These are phyloP conservation scores for Wolfiporia cocos DNA, from an alignment of 1,284 basidiomycete species.

Conservation along the genomic window DNA sequence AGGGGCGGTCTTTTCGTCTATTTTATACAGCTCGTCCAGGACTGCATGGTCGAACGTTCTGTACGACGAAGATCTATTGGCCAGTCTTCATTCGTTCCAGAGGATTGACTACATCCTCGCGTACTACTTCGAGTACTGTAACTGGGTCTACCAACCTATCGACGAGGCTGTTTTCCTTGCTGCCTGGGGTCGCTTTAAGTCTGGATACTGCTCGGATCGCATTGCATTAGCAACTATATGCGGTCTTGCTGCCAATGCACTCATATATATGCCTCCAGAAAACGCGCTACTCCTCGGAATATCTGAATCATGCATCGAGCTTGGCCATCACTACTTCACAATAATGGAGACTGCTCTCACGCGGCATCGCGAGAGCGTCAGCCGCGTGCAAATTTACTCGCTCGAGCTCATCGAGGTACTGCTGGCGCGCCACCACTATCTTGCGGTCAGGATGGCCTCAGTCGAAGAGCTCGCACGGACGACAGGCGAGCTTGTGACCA, in stretches of 20 bases:
- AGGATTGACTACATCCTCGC: constrained; percentile 64
- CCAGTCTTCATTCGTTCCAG: constrained; percentile 53
- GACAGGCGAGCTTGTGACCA: constrained; percentile 62
- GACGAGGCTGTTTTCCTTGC: constrained; percentile 52
- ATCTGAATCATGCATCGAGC: constrained; percentile 46
- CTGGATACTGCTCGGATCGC: constrained; percentile 56
- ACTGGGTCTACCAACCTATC: constrained; percentile 77
- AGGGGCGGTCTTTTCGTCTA: constrained; percentile 2
- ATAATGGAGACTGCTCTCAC: constrained; percentile 62
- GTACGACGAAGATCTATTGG: constrained; percentile 65
- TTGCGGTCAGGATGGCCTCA: constrained; percentile 65
- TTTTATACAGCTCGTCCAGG: no score
- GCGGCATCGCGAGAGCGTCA: constrained; percentile 46
- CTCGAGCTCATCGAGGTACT: constrained; percentile 71
- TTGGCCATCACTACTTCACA: constrained; percentile 58
- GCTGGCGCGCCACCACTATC: constrained; percentile 62
- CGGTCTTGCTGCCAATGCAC: constrained; percentile 63
- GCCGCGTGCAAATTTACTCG: constrained; percentile 41
- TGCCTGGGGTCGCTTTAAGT: constrained; percentile 69
- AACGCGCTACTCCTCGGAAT: constrained; percentile 49
- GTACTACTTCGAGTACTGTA: constrained; percentile 80
- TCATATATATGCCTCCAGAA: constrained; percentile 60
- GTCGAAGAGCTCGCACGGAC: constrained; percentile 74
- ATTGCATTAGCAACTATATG: constrained; percentile 64
- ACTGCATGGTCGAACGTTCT: no score